Conservation (phyloP, 495 filamentous ascomycete genomes). For the Cryomyces minteri region DNA sequence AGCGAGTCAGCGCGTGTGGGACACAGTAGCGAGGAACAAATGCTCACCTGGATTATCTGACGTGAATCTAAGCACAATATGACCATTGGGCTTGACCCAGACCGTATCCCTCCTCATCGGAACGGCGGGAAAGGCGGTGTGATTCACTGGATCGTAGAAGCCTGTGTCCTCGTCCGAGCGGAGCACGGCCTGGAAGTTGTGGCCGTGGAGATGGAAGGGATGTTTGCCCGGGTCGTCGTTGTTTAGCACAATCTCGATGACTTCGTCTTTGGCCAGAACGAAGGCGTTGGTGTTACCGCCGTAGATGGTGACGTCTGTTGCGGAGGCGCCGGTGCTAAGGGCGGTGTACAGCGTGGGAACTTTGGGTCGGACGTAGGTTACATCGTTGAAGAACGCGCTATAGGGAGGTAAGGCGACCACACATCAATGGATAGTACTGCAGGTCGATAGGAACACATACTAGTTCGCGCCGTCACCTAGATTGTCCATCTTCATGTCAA, state of each 20-base stretch:
- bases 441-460: slow-evolving; percentile 17
- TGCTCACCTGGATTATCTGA: slow-evolving; percentile 44
- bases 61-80: slow-evolving; percentile 28
- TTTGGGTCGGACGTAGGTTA: slow-evolving; percentile 53
- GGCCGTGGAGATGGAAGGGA: slow-evolving; percentile 81
- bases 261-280: slow-evolving; percentile 44
- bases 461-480: slow-evolving; percentile 61
- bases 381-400: slow-evolving; percentile 62
- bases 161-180: slow-evolving; percentile 33
- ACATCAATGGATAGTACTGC: neutral
- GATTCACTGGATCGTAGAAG: slow-evolving; percentile 23
- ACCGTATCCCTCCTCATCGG: slow-evolving; percentile 44
- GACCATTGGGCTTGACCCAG: slow-evolving; percentile 27
- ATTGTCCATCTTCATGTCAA: slow-evolving; percentile 54
- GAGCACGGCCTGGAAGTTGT: slow-evolving; percentile 56
- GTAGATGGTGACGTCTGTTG: slow-evolving; percentile 49
- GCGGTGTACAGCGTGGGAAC: slow-evolving; percentile 69
- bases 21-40: slow-evolving; percentile 1
- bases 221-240: slow-evolving; percentile 57
- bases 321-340: slow-evolving; percentile 40
- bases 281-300: slow-evolving; percentile 53
- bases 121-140: slow-evolving; percentile 22
- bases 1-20: neutral
- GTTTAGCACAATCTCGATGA: slow-evolving; percentile 68
- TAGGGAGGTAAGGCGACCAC: neutral